These are phyloP conservation scores for Xylaria sp. DNA, from an alignment of 2,329 filamentous ascomycete genomes.

Conservation along the genomic window DNA sequence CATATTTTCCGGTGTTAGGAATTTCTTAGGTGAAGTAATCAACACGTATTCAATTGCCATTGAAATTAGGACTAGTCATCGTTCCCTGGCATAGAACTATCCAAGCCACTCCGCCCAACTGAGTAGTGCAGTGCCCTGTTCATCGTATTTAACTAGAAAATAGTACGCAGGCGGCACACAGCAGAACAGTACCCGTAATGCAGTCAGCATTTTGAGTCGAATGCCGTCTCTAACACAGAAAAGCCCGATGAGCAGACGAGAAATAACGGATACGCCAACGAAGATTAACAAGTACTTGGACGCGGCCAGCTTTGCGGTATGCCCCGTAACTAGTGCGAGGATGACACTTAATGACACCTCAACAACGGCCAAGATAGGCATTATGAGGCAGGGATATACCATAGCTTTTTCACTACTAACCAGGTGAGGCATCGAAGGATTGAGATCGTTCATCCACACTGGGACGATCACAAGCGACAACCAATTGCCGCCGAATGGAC, in stretches of 20 bases:
- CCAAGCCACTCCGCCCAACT: constrained; percentile 5
- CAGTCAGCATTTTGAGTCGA: not conserved
- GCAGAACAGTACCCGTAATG: not conserved
- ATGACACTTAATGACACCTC: not conserved
- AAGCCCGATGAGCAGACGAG: not conserved
- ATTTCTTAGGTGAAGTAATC: too few relatives aligned
- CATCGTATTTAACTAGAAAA: not conserved
- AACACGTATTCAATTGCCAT: too few relatives aligned
- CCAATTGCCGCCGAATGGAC: not conserved
- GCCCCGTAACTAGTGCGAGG: not conserved
- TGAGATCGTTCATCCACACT: not conserved
- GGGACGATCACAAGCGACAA: not conserved
- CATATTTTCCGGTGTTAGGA: too few relatives aligned
- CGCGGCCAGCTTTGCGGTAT: not conserved
- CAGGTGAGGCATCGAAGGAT: not conserved
- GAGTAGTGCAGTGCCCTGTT: not conserved
- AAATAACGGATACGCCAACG: not conserved
- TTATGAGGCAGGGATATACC: not conserved
- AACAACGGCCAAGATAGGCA: not conserved
- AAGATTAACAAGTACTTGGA: not conserved
- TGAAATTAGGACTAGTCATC: too few relatives aligned
- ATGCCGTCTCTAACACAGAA: not conserved
- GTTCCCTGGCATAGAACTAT: not conserved
- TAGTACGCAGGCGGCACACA: not conserved
- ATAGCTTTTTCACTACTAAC: not conserved